These are phyloP conservation scores for Brassica juncea DNA, from an alignment of 345 rosid genomes.

Conservation along the genomic window DNA sequence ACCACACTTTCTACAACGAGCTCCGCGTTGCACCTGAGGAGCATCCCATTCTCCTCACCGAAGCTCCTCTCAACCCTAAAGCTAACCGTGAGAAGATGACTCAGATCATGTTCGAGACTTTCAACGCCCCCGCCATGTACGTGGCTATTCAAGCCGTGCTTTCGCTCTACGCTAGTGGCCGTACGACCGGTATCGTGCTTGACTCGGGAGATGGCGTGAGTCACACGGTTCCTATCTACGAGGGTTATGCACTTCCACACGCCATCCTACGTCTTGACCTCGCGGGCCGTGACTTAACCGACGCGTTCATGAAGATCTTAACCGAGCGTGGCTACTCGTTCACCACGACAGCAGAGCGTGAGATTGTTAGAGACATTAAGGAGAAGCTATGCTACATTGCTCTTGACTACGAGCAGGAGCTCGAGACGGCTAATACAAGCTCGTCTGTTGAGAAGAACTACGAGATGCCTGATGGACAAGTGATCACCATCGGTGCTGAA, in stretches of 20 bases:
- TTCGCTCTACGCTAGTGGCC: constrained; percentile 94
- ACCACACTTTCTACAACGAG: too few relatives aligned
- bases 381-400: constrained; percentile 91
- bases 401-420: constrained; percentile 90
- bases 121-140: constrained; percentile 89
- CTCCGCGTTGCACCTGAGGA: too few relatives aligned
- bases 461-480: too few relatives aligned
- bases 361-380: constrained; percentile 94
- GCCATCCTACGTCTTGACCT: constrained; percentile 91
- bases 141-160: constrained; percentile 96
- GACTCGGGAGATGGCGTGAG: constrained; percentile 96
- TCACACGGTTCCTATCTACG: constrained; percentile 86
- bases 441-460: constrained; percentile 57
- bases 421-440: constrained; percentile 82
- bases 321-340: constrained; percentile 95
- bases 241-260: constrained; percentile 90
- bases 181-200: constrained; percentile 94
- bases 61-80: constrained; percentile 92
- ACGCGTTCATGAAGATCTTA: constrained; percentile 75
- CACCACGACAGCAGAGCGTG: constrained; percentile 96
- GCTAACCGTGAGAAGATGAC: constrained; percentile 99
- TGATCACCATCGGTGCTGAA: too few relatives aligned
- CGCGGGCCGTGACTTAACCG: constrained; percentile 90
- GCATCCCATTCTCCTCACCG: constrained; percentile 46
- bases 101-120: constrained; percentile 93